Percentiles rank a stretch among this genome's conserved stretches.
Evolutionary conservation across 179 eudicot genomes (phyloP).

Genomic region (Spinacia oleracea): DNA sequence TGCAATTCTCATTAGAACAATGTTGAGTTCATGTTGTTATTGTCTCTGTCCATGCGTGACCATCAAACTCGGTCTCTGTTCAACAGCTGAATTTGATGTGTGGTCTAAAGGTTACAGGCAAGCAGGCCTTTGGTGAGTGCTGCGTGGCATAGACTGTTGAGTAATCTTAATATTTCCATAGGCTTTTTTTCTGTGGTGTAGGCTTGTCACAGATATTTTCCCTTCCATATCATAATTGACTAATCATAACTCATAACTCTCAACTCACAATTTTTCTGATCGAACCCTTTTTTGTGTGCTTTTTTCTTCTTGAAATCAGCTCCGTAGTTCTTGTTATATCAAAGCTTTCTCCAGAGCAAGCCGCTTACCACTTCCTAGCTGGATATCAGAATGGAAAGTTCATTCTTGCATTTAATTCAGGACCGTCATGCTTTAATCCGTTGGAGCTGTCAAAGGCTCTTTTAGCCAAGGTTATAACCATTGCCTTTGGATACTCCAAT

Average conservation of each 20-base stretch:
- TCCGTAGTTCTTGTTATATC: conserved; percentile 10
- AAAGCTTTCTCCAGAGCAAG: conserved; percentile 18
- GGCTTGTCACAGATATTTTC: background rate
- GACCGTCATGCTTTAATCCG: conserved; percentile 12
- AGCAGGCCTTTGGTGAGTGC: background rate
- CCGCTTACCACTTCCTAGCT: conserved; percentile 16
- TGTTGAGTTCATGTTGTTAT: background rate
- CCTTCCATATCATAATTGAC: background rate
- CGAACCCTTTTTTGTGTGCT: background rate
- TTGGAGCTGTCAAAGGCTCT: conserved; percentile 20
- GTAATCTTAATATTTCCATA: background rate
- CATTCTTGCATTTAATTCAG: conserved; percentile 12
- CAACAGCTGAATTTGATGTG: background rate
- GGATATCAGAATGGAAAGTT: conserved; percentile 21
- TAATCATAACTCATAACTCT: background rate
- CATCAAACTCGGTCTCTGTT: background rate
- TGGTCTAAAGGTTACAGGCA: background rate
- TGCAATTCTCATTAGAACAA: background rate
- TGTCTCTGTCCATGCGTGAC: background rate
- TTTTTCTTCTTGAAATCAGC: background rate
- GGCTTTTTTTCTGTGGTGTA: background rate
- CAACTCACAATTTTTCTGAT: background rate
- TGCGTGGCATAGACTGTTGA: no score
- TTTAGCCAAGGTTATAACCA: conserved; percentile 5
- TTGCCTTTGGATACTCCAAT: background rate